Base-by-base conservation (phyloP, 202 grass and related monocot genomes). In the Setaria italica region DNA sequence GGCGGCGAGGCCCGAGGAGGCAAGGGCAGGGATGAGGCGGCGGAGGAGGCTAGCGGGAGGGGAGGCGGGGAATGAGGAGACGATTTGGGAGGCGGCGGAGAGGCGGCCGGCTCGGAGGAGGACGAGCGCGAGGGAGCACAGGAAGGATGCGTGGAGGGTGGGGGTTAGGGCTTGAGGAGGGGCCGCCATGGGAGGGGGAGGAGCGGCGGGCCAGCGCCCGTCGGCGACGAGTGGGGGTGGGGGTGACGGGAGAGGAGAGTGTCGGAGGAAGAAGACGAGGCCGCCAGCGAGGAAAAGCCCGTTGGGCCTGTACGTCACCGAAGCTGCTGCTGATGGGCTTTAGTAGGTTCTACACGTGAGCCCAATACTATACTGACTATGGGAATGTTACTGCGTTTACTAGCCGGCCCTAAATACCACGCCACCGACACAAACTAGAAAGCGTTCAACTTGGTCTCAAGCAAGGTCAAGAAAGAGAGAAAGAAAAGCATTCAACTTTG, bases 71-170 rank as follows among this genome's bases (percentile, higher is more conserved):
- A 98, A 91, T 54, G 67, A 66, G 78, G n/a, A 69, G 25, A 89
- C 82, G 87, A 89, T 25, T 35, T 71, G 29, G 74, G 81, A 47
- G 74, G 93, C 86, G 43, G 83, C 76, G 41, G 89, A 45, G 70
- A 93, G 76, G 66, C 87, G 88, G 60, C 87, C 88, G 59, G 92
- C 92, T 58, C 90, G 82, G 70, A 95, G 78, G 71, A 88, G 82
- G n/a, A 87, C 87, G 82, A 91, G 84, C 49, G 89, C 81, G 67
- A 95, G 78, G 64, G 91, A 84, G 85, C 86, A 92, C 81, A 94
- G 89, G 87, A 98, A 92, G 83, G 89, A 89, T 32, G 91, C 65
- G 53, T 92, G 88, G 32, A 92, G 84, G 37, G 81, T 59, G 41
- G 77, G 50, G 21, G 35, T 14, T 57, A 67, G 21, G 86, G 12